Evolutionary conservation across 176 grass and related monocot species (phyloP), one percentile per base, ranked within the genome.

Genomic region (Echinochloa phyllopogon): DNA sequence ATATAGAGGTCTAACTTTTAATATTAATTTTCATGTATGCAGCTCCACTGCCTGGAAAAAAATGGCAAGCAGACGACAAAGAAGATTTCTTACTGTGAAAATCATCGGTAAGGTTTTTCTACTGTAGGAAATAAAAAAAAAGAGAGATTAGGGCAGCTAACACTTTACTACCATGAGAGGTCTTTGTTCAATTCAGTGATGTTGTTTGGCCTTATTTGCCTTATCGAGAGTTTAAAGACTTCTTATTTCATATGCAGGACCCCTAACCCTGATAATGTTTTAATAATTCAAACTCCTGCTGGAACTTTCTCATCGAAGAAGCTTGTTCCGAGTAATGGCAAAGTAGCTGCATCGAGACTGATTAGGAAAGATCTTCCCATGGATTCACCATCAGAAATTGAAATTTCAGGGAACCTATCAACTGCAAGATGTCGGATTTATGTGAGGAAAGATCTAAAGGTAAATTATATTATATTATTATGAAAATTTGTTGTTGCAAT

Each of bases 271-370:
- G 96, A 98, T 77, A 98, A 91, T 78, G 93, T 95, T 81, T 94
- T 98, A 78, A 92, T 98, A 82, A 95, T 98, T 82, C 93, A 95
- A 74, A 98, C 96, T 80, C 91, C 93, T 49, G 77, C 83, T 87
- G 96, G 96, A 87, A 91, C 94, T 42, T 89, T 98, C 87, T 98
- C 96, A 52, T 98, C 96, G 40, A 98, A 90, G 92, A 98, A 92
- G 23, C 86, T 98, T 86, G 84, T 84, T 77, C 87, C 90, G 49
- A 86, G 74, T 52, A 95, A 80, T 39, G 85, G 87, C 50, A 94
- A 91, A 61, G 84, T 92, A 75, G 72, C 83, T 38, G 87, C 91
- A 66, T 92, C 90, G 79, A 98, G 96, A 75, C 64, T 98, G 58
- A 94, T 98, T 84, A 94, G 96, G 79, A 98, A 94, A 92, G 89